Conservation (phyloP, 1,284 basidiomycete genomes). For the Boletus semigastroideus region DNA sequence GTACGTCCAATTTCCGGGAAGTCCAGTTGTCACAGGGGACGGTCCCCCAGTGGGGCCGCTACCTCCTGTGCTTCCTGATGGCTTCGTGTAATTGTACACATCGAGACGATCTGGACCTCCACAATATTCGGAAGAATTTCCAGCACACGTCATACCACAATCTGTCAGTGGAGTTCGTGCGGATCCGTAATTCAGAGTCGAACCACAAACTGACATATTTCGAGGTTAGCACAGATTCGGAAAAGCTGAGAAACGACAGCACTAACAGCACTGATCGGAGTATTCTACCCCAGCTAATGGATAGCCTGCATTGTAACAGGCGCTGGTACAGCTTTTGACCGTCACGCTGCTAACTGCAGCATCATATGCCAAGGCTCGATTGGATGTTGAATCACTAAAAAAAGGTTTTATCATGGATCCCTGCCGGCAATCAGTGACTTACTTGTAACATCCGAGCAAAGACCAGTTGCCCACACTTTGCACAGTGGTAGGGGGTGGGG, state of each 20-base stretch:
- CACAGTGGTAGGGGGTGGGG: slow-evolving; percentile 36
- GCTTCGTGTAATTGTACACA: slow-evolving; percentile 21
- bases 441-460: slow-evolving; percentile 21
- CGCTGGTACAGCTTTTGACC: slow-evolving; percentile 24
- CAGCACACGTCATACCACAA: slow-evolving; percentile 65
- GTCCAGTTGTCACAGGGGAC: slow-evolving; percentile 16
- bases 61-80: background rate
- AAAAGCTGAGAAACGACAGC: background rate
- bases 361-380: slow-evolving; percentile 49
- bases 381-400: slow-evolving; percentile 42
- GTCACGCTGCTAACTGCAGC: slow-evolving; percentile 31
- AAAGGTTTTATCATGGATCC: background rate
- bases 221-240: background rate
- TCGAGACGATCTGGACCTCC: slow-evolving; percentile 55
- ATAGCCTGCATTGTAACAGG: slow-evolving; percentile 62
- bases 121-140: slow-evolving; percentile 61
- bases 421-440: background rate
- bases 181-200: slow-evolving; percentile 45
- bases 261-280: slow-evolving; percentile 50
- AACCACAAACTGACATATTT: slow-evolving; percentile 50
- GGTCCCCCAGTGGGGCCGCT: background rate
- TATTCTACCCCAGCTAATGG: slow-evolving; percentile 46
- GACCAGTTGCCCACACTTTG: slow-evolving; percentile 12
- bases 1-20: slow-evolving; percentile 52
- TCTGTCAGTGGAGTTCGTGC: slow-evolving; percentile 44